Evolutionary conservation across 306 rosid genomes (phyloP).

Genomic region (Betula pendula): DNA sequence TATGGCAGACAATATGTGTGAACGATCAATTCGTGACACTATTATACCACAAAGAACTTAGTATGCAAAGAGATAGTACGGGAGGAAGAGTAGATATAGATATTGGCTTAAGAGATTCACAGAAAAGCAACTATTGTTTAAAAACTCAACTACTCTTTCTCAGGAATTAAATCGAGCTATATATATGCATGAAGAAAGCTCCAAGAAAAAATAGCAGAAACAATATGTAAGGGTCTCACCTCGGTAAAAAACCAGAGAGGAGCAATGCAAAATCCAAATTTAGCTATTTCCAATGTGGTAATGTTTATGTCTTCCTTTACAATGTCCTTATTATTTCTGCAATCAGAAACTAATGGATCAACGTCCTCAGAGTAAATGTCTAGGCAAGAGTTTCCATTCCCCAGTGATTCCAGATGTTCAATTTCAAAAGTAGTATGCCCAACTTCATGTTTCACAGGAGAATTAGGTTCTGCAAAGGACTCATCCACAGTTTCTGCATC

Average conservation of each 20-base stretch:
- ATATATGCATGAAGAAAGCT: constrained; percentile 8
- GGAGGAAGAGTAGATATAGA: too few relatives aligned
- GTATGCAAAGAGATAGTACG: too few relatives aligned
- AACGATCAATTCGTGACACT: too few relatives aligned
- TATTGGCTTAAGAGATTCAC: too few relatives aligned
- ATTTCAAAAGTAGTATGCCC: constrained; percentile 11
- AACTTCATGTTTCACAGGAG: neutral
- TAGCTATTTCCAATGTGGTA: constrained; percentile 24
- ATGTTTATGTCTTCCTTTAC: constrained; percentile 22
- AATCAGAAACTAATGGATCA: constrained; percentile 16
- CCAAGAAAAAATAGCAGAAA: neutral
- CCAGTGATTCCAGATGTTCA: constrained; percentile 14
- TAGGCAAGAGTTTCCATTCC: constrained; percentile 2
- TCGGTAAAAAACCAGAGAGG: constrained; percentile 40
- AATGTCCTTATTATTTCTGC: neutral
- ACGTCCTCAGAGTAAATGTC: constrained; percentile 19
- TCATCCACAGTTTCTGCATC: constrained; percentile 27
- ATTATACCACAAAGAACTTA: too few relatives aligned
- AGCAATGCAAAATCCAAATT: constrained; percentile 32
- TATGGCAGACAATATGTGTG: neutral
- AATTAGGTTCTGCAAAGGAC: constrained; percentile 8
- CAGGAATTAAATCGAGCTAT: neutral
- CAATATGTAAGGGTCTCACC: constrained; percentile 18
- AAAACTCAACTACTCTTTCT: neutral
- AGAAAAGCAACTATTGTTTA: neutral